phyloP scores from a whole-genome alignment of 371 early-diverging fungal genomes.

The Haplosporangium sp. region DNA sequence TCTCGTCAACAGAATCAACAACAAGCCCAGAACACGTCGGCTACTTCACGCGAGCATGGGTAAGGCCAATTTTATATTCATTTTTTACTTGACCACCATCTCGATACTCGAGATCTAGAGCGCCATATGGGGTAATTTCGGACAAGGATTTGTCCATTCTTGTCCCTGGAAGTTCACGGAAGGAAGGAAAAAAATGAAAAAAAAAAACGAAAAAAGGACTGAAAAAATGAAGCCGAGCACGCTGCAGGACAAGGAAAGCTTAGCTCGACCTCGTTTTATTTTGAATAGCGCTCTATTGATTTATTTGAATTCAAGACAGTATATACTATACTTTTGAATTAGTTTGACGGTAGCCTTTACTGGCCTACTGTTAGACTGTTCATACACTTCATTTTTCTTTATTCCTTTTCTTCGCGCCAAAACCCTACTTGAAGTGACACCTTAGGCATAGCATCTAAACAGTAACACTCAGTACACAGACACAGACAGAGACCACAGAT shows the following conservation, averaged over 20 bases:
- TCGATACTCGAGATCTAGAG: background rate
- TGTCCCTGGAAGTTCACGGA: background rate
- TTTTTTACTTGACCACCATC: background rate
- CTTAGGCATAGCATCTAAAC: slow-evolving; percentile 19
- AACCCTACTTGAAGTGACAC: background rate
- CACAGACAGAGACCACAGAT: slow-evolving; percentile 22
- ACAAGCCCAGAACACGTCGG: slow-evolving; percentile 15
- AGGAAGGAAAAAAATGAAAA: background rate
- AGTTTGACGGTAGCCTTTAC: background rate
- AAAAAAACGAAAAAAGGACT: background rate
- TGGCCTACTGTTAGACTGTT: background rate
- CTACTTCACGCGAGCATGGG: slow-evolving; percentile 45
- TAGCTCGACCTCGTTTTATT: background rate
- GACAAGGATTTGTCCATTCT: background rate
- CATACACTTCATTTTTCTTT: background rate
- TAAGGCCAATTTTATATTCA: slow-evolving; percentile 16
- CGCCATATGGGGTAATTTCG: background rate
- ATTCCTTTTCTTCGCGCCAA: background rate
- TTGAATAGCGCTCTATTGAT: background rate
- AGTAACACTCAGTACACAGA: background rate
- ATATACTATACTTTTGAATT: background rate
- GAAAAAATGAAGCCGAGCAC: background rate
- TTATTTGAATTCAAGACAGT: background rate
- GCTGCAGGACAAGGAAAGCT: slow-evolving; percentile 2
- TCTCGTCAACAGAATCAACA: slow-evolving; percentile 12